These are phyloP conservation scores for Pseudocercospora eumusae DNA, from an alignment of 2,329 filamentous ascomycete genomes.

Conservation along the genomic window DNA sequence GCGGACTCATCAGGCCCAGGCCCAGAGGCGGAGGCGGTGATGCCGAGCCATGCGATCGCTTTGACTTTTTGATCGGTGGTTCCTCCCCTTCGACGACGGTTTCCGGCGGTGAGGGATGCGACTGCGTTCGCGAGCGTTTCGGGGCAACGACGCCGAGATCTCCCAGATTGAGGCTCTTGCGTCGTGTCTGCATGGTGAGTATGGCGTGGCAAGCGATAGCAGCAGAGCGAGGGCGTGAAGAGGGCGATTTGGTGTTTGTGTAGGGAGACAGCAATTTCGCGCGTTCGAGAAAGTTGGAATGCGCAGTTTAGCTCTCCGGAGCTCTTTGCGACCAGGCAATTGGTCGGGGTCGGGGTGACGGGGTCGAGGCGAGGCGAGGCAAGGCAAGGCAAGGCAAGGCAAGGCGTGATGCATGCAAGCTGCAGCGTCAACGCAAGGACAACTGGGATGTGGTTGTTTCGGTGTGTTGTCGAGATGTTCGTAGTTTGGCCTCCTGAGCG, in stretches of 20 bases:
- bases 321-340: slow-evolving; percentile 9
- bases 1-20: slow-evolving; percentile 46
- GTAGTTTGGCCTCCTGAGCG: no score
- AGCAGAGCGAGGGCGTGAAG: slow-evolving; percentile 2
- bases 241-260: slow-evolving; percentile 10
- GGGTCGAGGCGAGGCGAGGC: no score
- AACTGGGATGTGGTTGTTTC: slow-evolving; percentile 1
- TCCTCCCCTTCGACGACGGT: slow-evolving; percentile 65
- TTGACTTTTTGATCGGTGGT: slow-evolving; percentile 62
- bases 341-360: slow-evolving; percentile 21
- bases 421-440: slow-evolving; percentile 20
- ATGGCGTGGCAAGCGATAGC: neutral
- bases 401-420: slow-evolving; percentile 15
- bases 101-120: slow-evolving; percentile 58
- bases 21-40: slow-evolving; percentile 40
- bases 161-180: slow-evolving; percentile 90
- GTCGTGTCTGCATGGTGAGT: slow-evolving; percentile 80
- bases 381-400: no score
- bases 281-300: no score
- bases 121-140: slow-evolving; percentile 48
- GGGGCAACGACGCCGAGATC: slow-evolving; percentile 88
- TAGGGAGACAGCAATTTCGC: slow-evolving; percentile 11
- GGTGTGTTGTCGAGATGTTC: neutral
- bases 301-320: slow-evolving; percentile 8
- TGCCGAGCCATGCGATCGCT: slow-evolving; percentile 68